Base-by-base conservation (phyloP, 2,329 filamentous ascomycete genomes). In the Penicillium sp. region DNA sequence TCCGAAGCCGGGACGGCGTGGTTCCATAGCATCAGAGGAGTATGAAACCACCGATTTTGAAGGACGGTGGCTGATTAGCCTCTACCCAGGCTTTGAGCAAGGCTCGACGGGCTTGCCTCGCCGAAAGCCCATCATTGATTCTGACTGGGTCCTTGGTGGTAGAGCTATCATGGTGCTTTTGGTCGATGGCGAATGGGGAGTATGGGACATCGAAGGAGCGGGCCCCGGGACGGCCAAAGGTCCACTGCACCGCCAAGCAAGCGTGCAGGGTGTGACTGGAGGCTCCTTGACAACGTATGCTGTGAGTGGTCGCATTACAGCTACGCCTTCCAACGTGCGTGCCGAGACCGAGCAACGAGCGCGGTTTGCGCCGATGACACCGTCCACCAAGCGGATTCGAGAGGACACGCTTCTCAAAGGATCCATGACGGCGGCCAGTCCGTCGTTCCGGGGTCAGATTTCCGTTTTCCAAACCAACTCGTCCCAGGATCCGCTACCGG, bases 171-270 rank as follows among this genome's bases (percentile, higher is more conserved):
- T 71, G 51, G 67, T 64, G 3, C 54, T 72, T 30, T 57, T 71
- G 30, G 62, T 62, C 5, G 66, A 71, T 49, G 68, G 68, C 2
- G 65, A 70, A 53, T 72, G 69, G 68, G 69, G 69, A 11, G 61
- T 72, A 9, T 72, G 69, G 69, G 68, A 72, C 57, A 52, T 70
- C 15, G 69, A 72, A 52, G 63, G 62, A 17, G 60, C 65, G 13
- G 67, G 67, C 3, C 67, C 68, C 3, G 64, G 62, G 11, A 57
- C 54, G 23, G 51, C 54, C 4, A 63, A 66, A 41, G 65, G 62
- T 11, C 64, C 64, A 13, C 50, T 66, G 28, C 58, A 60, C 33
- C 59, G 59, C 22, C 62, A 67, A 45, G 48, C 56, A 7, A 66
- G 55, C 32, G 51, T 65, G 3, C 58, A 65, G 27, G 66, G 63